Evolutionary conservation across 371 early-diverging fungal genomes (phyloP), one percentile per base, ranked within the genome.

Genomic region (Paraphysoderma sedebokerense): DNA sequence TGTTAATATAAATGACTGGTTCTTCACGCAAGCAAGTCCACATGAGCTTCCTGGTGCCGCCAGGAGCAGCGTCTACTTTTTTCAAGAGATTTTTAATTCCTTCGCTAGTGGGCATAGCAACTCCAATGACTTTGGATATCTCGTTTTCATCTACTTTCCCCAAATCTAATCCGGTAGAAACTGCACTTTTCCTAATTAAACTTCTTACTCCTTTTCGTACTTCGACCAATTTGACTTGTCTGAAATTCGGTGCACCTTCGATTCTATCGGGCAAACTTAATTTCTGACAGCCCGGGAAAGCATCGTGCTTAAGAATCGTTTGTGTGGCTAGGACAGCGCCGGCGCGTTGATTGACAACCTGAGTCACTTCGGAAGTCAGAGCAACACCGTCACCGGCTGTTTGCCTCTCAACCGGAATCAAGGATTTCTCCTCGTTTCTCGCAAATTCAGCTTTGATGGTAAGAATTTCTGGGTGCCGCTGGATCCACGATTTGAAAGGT

Each of bases 21-120:
- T 84, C 83, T 56, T 84, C 84, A 9, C 82, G 61, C 29, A 84
- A 50, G 34, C 70, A 74, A 0, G 82, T 80, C 84, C 84, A 84
- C 7, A 70, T 29, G 2, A 79, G 61, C 20, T 42, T 55, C 23
- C 66, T 34, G 13, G 35, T 13, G 13, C 17, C 13, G 35, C 44
- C 53, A 11, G 74, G 74, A 3, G 70, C 73, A 12, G 74, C 76
- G 48, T 61, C 48, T 54, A 75, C 62, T 1, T 59, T 44, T 2
- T 61, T 49, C 20, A 75, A 45, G 0, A 76, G 68, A 0, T 55
- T 51, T 44, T 60, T 61, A 32, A 80, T 74, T 0, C 68, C 79
- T 40, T 72, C 69, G 42, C 68, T 75, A 8, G 70, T 66, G 4
- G 79, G 79, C 78, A 76, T 77, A 4, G 72, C 79, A 47, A 71